phyloP scores from a whole-genome alignment of 371 early-diverging fungal genomes.

The Chytridium lagenaria region DNA sequence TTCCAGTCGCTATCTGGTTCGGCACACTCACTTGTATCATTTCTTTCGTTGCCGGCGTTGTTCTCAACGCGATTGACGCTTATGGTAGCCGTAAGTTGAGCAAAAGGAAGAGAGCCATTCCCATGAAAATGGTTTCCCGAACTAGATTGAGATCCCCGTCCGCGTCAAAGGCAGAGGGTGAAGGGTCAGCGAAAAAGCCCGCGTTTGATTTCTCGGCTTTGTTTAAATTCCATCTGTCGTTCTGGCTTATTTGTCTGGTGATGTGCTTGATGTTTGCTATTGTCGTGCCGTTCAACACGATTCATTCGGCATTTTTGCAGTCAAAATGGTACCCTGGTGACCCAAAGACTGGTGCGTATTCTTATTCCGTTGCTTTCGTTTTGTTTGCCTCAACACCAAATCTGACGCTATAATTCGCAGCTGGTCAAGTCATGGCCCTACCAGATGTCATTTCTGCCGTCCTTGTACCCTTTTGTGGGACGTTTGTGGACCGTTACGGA shows the following conservation, averaged over 20 bases:
- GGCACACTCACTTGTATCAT: constrained; percentile 55
- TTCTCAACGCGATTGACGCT: constrained; percentile 36
- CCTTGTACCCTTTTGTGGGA: constrained; percentile 60
- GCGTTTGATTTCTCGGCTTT: constrained; percentile 20
- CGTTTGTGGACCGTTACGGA: constrained; percentile 58
- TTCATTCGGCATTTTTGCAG: constrained; percentile 65
- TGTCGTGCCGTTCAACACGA: constrained; percentile 66
- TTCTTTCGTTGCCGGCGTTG: constrained; percentile 43
- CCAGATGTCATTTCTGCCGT: constrained; percentile 62
- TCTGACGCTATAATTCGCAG: constrained; percentile 38
- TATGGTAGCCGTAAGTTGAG: constrained; percentile 8
- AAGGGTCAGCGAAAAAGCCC: not conserved
- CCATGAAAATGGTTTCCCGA: constrained; percentile 4
- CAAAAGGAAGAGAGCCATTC: not conserved
- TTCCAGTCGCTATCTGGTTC: constrained; percentile 56
- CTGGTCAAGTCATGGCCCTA: constrained; percentile 60
- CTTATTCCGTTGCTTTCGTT: not conserved
- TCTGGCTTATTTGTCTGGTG: constrained; percentile 56
- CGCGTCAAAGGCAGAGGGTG: not conserved
- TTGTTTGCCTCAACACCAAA: constrained; percentile 16
- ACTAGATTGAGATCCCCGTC: not conserved
- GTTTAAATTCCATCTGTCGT: constrained; percentile 50
- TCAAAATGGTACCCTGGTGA: constrained; percentile 58
- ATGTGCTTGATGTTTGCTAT: constrained; percentile 62
- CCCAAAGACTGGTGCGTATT: constrained; percentile 47